Evolutionary conservation across 495 filamentous ascomycete species (phyloP), one percentile per base, ranked within the genome.

Genomic region (Aspergillus bertholletiae): DNA sequence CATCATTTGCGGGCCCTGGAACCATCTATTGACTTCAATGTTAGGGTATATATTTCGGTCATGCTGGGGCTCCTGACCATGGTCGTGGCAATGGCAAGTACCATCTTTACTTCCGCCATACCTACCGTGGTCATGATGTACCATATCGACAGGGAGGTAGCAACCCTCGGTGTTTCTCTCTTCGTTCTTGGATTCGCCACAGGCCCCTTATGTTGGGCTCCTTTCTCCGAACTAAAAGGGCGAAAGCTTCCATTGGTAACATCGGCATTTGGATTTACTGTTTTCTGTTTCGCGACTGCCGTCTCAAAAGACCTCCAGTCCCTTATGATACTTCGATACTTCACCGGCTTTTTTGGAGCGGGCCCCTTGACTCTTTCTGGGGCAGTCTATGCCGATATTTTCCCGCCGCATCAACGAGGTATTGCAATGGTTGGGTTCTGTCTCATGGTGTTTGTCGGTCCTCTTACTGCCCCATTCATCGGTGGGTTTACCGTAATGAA

Each of bases 301-400:
- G 76, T 79, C 0, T 86, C 74, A 45, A 93, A 92, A 66, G 89
- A 95, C 64, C 67, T 91, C 3, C 91, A 95, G 68, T 95, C 91
- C 0, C 63, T 94, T 9, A 75, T 96, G 49, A 83, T 96, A 57
- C 88, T 83, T 59, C 87, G 92, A 22, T 96, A 96, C 76, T 96
- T 90, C 64, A 83, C 79, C 48, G 92, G 91, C 43, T 74, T 83
- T 55, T 82, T 81, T 59, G 90, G 88, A 28, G 85, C 88, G 39
- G 88, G 83, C 65, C 90, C 92, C 0, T 64, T 96, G 7, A 84
- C 92, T 20, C 84, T 96, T 43, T 91, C 96, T 1, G 92, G 85
- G 3, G 92, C 91, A 21, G 82, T 95, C 46, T 94, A 96, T 71
- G 86, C 88, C 2, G 92, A 96, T 67, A 89, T 96, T 77, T 96